These are phyloP conservation scores for Zelonia costaricensis DNA, from an alignment of 208 protist genomes.

Conservation along the genomic window DNA sequence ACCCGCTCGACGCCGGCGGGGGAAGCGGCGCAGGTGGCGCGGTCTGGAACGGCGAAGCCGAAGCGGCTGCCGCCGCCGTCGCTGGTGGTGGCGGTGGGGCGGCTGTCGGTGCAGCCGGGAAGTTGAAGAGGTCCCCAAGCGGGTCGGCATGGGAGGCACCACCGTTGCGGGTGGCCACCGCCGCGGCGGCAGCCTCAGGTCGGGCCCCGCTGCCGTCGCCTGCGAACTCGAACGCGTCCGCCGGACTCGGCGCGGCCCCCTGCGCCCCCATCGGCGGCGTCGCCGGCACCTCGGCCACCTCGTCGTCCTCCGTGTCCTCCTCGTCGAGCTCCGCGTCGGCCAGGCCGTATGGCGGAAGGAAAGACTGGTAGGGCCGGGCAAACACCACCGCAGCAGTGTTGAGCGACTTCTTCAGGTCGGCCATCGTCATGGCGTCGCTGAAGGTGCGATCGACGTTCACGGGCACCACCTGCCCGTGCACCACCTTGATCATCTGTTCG, in stretches of 20 bases:
- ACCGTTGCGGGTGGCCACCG: conserved; percentile 10
- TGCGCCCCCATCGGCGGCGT: conserved; percentile 26
- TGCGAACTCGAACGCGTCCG: conserved; percentile 21
- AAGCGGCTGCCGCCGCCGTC: too few relatives aligned
- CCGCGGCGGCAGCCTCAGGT: too few relatives aligned
- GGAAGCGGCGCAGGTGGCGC: background rate
- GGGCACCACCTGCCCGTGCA: conserved; percentile 77
- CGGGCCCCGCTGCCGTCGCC: conserved; percentile 11
- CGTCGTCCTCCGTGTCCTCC: conserved; percentile 73
- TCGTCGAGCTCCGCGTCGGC: conserved; percentile 51
- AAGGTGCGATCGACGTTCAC: conserved; percentile 94
- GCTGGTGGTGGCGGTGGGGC: too few relatives aligned
- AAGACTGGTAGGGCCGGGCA: conserved; percentile 94
- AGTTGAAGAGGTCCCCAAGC: conserved; percentile 47
- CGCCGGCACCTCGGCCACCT: conserved; percentile 36
- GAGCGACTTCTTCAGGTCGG: conserved; percentile 86
- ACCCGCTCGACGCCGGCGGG: background rate
- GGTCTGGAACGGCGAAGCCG: conserved; percentile 2
- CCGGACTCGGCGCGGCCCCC: background rate
- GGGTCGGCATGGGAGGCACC: conserved; percentile 30
- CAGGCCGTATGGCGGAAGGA: conserved; percentile 90
- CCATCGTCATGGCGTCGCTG: conserved; percentile 93
- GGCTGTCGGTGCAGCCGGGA: conserved; percentile 2
- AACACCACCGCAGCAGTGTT: conserved; percentile 96
- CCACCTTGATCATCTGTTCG: conserved; percentile 93